Base-by-base conservation (phyloP, 106 monocot species). In the Dioscorea dumetorum region DNA sequence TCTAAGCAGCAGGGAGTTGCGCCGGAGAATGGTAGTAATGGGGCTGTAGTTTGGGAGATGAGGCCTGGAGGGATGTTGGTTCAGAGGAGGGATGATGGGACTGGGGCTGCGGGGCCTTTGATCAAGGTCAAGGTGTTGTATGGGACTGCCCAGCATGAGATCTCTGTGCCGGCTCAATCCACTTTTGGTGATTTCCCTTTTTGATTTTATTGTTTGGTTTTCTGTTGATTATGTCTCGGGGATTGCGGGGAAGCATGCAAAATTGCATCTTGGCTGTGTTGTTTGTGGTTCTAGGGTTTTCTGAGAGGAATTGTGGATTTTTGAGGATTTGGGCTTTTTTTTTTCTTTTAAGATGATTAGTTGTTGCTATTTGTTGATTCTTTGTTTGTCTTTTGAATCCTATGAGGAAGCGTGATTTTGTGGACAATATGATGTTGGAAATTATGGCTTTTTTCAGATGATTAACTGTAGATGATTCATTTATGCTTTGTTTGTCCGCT, bases 61-160 rank as follows among this genome's bases (percentile, higher is more conserved):
- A 75, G 86, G 71, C 86, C 93, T 17, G 82, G 91, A 9, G 94
- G 90, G 72, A 85, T 94, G 90, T 74, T 85, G 62, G 91, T 88
- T 1, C 87, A 91, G 81, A 88, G 76, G 77, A 88, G 84, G 65
- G 76, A 78, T 22, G 80, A 81, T 48, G 82, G 57, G 53, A 18
- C 48, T 34, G 68, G 54, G 4, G 17, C 71, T 13, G 22, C 58
- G 19, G 78, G 84, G 0, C 80, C 82, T 22, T 62, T 81, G 76
- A 72, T 97, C 78, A 88, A 75, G 64, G 69, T 97, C 72, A 86
- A 69, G 83, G 83, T 97, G 31, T 77, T 61, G 33, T 82, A 88
- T 78, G 82, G 82, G 12, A 68, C 80, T 63, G 70, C 51, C 53
- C 81, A 78, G 63, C 91, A 73, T 23, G 86, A 97, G 21, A 33